Evolutionary conservation across 2,329 filamentous ascomycete genomes (phyloP).

Genomic region (Drechmeria coniospora): DNA sequence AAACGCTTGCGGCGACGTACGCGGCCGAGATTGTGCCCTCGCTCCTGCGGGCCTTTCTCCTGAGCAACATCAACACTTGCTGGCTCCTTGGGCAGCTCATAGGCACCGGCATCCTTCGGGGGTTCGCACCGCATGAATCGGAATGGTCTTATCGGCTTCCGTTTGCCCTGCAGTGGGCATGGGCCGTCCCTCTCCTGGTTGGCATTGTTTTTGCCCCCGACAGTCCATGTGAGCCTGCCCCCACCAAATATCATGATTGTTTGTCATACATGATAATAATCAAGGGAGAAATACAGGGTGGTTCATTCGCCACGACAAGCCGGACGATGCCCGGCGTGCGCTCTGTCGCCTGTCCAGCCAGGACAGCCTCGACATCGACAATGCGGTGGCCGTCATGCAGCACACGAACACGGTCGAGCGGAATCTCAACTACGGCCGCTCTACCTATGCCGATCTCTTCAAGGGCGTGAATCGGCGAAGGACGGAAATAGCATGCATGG

Average conservation of each 20-base stretch:
- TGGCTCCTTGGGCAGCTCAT: conserved; percentile 26
- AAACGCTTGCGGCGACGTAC: conserved; percentile 22
- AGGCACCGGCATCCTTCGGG: conserved; percentile 18
- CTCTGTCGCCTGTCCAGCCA: conserved; percentile 15
- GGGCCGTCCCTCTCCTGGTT: conserved; percentile 20
- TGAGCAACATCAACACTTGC: conserved; percentile 25
- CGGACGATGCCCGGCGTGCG: conserved; percentile 15
- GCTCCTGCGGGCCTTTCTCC: conserved; percentile 17
- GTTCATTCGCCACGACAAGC: conserved; percentile 20
- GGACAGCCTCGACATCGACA: conserved; percentile 21
- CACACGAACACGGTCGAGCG: conserved; percentile 27
- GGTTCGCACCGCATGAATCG: conserved; percentile 13
- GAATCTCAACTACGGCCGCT: conserved; percentile 18
- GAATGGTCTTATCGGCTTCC: conserved; percentile 23
- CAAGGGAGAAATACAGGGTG: conserved; percentile 11
- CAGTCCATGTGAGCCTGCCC: conserved; percentile 16
- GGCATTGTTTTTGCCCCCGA: conserved; percentile 22
- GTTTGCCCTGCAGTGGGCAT: conserved; percentile 26
- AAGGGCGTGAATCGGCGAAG: conserved; percentile 11
- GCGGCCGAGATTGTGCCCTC: conserved; percentile 22
- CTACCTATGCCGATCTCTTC: conserved; percentile 3
- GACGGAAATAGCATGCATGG: conserved; percentile 13
- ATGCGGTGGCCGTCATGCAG: conserved; percentile 26
- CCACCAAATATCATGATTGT: background rate
- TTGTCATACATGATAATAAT: background rate